These are phyloP conservation scores for Venturia effusa DNA, from an alignment of 2,329 filamentous ascomycete species.

Conservation along the genomic window DNA sequence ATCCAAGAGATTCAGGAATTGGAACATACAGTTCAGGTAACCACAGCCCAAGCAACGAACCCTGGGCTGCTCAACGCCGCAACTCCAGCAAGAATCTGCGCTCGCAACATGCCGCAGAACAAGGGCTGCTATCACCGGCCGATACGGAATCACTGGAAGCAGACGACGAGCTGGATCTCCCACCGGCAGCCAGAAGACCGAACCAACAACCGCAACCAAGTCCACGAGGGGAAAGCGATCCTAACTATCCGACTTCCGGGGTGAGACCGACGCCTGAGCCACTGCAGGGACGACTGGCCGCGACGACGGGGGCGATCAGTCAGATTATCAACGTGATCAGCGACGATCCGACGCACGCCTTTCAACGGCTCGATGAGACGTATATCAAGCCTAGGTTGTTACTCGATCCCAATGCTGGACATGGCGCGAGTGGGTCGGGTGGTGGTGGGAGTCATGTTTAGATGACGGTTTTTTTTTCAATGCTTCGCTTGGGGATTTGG, in stretches of 20 bases:
- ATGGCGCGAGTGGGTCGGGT: slow-evolving; percentile 5
- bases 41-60: slow-evolving; percentile 5
- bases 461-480: background rate
- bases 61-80: slow-evolving; percentile 3
- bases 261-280: slow-evolving; percentile 15
- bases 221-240: slow-evolving; percentile 6
- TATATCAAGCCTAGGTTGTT: slow-evolving; percentile 89
- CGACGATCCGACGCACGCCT: slow-evolving; percentile 82
- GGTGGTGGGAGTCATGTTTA: background rate
- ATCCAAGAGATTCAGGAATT: slow-evolving; percentile 28
- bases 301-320: slow-evolving; percentile 64
- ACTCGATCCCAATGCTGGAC: slow-evolving; percentile 48
- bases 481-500: background rate
- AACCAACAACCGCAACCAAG: slow-evolving; percentile 10
- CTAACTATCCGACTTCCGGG: slow-evolving; percentile 31
- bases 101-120: slow-evolving; percentile 37
- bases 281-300: slow-evolving; percentile 33
- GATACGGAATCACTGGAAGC: slow-evolving; percentile 36
- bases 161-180: slow-evolving; percentile 43
- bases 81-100: slow-evolving; percentile 23
- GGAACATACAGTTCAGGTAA: slow-evolving; percentile 39
- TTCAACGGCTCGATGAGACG: slow-evolving; percentile 87
- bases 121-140: slow-evolving; percentile 42
- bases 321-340: slow-evolving; percentile 67
- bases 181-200: slow-evolving; percentile 42